Base-by-base conservation (phyloP, 805 yeast genomes). In the Kluyveromyces wickerhamii region DNA sequence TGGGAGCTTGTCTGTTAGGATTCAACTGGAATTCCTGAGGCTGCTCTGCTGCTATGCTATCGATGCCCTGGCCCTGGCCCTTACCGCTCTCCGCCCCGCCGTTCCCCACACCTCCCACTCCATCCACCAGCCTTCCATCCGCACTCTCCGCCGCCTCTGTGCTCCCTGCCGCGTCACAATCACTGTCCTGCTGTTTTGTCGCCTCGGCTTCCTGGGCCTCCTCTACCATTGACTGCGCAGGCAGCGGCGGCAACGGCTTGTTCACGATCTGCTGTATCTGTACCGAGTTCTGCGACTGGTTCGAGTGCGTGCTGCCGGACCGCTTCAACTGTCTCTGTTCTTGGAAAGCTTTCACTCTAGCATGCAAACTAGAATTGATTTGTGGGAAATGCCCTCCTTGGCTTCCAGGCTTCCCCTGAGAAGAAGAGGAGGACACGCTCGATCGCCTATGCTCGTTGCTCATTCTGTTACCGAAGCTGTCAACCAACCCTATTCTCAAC, bases 301-400 rank as follows among this genome's bases (percentile, higher is more conserved):
- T 43, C 21, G 51, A 41, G 15, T 54, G 52, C 5, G 52, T 50
- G 47, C 62, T 52, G 26, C 60, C 51, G 5, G 63, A 51, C 26
- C 66, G 46, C 33, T 63, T 61, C 32, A 62, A 60, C 39, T 75
- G 77, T 45, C 96, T 71, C 50, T 80, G 77, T 43, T 84, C 86
- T 57, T 87, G 96, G 48, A 88, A 83, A 0, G 95, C 95, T 55
- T 82, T 62, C 23, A 88, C 69, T 43, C 92, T 67, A 1, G 95
- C 96, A 57, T 87, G 96, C 26, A 86, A 72, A 42, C 83, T 89
- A 8, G 92, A 79, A 47, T 71, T 77, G 33, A 79, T 63, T 35
- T 60, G 65, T 32, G 43, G 49, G 35, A 53, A 56, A 17, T 25
- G 21, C 5, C 33, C 33, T n/a, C 15, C 15, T n/a, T 9, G 13